Percentiles rank a stretch among this genome's conserved stretches.
These are phyloP conservation scores for Neltuma alba DNA, from an alignment of 306 rosid genomes.

Conservation along the genomic window DNA sequence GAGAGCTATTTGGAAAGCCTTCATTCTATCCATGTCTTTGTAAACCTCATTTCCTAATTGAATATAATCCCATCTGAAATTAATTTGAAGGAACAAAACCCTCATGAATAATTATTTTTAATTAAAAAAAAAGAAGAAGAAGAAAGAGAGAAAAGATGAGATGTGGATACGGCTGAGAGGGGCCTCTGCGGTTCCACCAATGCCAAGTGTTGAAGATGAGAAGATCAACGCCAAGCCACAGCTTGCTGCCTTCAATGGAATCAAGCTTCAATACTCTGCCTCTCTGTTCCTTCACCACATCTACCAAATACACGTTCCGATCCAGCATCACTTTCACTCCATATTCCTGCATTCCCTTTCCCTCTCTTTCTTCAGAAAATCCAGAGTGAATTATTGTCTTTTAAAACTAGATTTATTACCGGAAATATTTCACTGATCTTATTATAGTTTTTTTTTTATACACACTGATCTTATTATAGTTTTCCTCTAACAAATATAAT, in stretches of 20 bases:
- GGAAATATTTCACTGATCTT: too few species aligned
- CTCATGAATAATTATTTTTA: neutral
- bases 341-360: slow-evolving; percentile 56
- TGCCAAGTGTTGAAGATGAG: slow-evolving; percentile 98
- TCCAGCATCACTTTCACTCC: slow-evolving; percentile 77
- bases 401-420: too few species aligned
- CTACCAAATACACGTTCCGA: slow-evolving; percentile 81
- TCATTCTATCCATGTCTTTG: slow-evolving; percentile 83
- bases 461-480: too few species aligned
- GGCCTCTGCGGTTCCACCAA: slow-evolving; percentile 95
- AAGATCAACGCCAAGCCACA: slow-evolving; percentile 66
- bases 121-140: neutral
- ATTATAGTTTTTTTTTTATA: too few species aligned
- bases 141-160: neutral
- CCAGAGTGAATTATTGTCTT: too few species aligned
- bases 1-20: slow-evolving; percentile 82
- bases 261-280: slow-evolving; percentile 90
- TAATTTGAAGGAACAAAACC: neutral
- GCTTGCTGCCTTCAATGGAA: slow-evolving; percentile 62
- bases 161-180: slow-evolving; percentile 78
- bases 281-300: slow-evolving; percentile 56
- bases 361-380: too few species aligned
- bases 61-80: slow-evolving; percentile 80
- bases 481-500: too few species aligned
- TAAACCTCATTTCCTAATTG: slow-evolving; percentile 46